Conservation (phyloP, 805 yeast species). For the Ogataea siamensis region DNA sequence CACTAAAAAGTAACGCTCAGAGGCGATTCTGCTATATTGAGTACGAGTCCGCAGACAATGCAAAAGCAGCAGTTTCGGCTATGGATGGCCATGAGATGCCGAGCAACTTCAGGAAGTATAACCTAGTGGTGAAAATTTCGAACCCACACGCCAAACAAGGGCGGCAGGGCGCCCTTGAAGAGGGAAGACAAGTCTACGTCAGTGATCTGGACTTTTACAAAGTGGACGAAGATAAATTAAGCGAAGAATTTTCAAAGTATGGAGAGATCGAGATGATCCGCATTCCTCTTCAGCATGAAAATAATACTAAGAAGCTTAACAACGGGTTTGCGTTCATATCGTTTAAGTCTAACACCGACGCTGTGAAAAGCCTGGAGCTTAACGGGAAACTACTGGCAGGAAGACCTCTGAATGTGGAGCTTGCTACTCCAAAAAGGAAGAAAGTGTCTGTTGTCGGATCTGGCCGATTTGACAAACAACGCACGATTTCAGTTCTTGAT, state of each 20-base stretch:
- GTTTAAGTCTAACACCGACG: slow-evolving; percentile 42
- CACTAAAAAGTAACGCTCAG: slow-evolving; percentile 49
- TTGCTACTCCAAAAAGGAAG: slow-evolving; percentile 37
- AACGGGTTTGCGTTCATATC: slow-evolving; percentile 69
- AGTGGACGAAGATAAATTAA: slow-evolving; percentile 39
- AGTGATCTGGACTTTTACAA: slow-evolving; percentile 48
- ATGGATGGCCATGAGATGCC: slow-evolving; percentile 40
- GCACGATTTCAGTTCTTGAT: slow-evolving; percentile 26
- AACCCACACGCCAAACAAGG: slow-evolving; percentile 46
- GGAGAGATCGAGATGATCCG: slow-evolving; percentile 55
- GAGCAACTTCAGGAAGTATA: slow-evolving; percentile 33
- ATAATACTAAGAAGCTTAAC: slow-evolving; percentile 36
- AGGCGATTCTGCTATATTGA: slow-evolving; percentile 78
- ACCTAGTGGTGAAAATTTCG: slow-evolving; percentile 58
- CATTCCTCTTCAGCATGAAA: slow-evolving; percentile 41
- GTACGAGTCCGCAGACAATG: slow-evolving; percentile 41
- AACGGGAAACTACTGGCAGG: slow-evolving; percentile 44
- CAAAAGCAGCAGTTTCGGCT: slow-evolving; percentile 40
- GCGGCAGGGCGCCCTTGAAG: slow-evolving; percentile 46
- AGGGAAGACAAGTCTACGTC: slow-evolving; percentile 57
- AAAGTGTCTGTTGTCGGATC: slow-evolving; percentile 7
- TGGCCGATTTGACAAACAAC: slow-evolving; percentile 11
- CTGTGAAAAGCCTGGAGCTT: slow-evolving; percentile 43
- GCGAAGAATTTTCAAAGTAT: slow-evolving; percentile 41
- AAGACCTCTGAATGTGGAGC: slow-evolving; percentile 46